phyloP scores from a whole-genome alignment of 2,329 filamentous ascomycete species.

The Diaporthe ilicicola region DNA sequence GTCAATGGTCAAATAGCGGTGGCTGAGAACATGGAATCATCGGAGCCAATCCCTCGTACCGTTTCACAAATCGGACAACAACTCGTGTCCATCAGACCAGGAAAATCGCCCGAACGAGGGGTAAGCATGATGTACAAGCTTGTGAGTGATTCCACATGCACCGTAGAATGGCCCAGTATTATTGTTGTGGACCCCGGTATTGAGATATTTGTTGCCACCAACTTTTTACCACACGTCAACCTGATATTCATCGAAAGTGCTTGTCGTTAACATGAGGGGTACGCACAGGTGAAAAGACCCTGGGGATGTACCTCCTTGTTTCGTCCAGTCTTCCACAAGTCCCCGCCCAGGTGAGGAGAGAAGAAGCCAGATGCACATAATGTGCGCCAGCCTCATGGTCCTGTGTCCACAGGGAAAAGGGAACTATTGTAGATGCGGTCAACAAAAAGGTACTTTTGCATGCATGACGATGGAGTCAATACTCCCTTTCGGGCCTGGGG shows the following conservation, averaged over 20 bases:
- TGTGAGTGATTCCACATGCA: not conserved
- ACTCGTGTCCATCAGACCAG: not conserved
- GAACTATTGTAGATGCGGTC: conserved; percentile 7
- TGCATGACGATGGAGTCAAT: not conserved
- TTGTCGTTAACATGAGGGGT: not conserved
- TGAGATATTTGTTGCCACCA: not conserved
- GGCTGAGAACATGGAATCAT: conserved; percentile 4
- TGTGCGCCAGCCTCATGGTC: not conserved
- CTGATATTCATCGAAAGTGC: not conserved
- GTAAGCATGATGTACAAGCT: conserved; percentile 9
- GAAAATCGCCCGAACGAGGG: not conserved
- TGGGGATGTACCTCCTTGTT: not conserved
- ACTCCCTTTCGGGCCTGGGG: not conserved
- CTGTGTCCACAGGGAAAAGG: not conserved
- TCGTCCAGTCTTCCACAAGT: not conserved
- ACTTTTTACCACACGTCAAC: not conserved
- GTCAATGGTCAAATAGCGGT: not conserved
- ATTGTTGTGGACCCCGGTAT: not conserved
- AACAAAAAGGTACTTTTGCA: conserved; percentile 10
- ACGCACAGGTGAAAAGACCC: not conserved
- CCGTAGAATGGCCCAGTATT: conserved; percentile 5
- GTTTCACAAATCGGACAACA: conserved; percentile 10
- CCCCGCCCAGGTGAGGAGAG: not conserved
- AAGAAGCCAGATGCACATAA: not conserved
- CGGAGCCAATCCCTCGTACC: conserved; percentile 2